These are phyloP conservation scores for Ailanthus altissimus DNA, from an alignment of 345 rosid genomes.

Conservation along the genomic window DNA sequence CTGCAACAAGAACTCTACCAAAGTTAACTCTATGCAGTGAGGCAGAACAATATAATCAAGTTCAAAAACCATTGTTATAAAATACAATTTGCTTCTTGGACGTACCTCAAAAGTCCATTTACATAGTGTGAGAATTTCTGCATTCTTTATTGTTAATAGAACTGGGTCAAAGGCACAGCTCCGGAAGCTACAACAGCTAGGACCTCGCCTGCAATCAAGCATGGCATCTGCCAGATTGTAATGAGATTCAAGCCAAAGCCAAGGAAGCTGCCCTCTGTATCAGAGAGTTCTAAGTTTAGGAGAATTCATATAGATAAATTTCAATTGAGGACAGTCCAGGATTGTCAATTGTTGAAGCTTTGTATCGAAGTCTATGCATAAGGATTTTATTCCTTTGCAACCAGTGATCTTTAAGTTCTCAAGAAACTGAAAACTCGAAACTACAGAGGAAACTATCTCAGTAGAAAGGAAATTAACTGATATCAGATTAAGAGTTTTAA, in stretches of 20 bases:
- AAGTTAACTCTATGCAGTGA: not conserved
- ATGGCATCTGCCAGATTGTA: conserved; percentile 52
- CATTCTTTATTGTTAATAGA: conserved; percentile 55
- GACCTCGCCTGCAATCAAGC: conserved; percentile 56
- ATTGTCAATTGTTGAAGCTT: conserved; percentile 52
- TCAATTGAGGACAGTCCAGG: conserved; percentile 41
- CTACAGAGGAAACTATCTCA: conserved; percentile 50
- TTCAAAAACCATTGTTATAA: not conserved
- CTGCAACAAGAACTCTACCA: conserved; percentile 30
- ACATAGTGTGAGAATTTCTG: conserved; percentile 50
- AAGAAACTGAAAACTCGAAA: conserved; percentile 41
- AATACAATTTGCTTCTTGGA: not conserved
- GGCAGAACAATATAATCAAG: not conserved
- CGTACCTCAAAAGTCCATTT: conserved; percentile 66
- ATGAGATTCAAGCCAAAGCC: conserved; percentile 48
- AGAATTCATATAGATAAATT: conserved; percentile 40
- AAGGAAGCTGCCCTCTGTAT: conserved; percentile 45
- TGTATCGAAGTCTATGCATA: conserved; percentile 44
- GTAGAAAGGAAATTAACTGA: conserved; percentile 43
- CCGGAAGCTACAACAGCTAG: conserved; percentile 26
- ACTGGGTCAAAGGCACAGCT: conserved; percentile 38
- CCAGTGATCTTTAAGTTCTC: conserved; percentile 50
- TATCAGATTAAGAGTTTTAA: conserved; percentile 44
- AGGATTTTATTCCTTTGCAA: conserved; percentile 41
- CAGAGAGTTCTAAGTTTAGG: conserved; percentile 44